Conservation (phyloP, 2,329 filamentous ascomycete species). For the Neospermospora avenae region DNA sequence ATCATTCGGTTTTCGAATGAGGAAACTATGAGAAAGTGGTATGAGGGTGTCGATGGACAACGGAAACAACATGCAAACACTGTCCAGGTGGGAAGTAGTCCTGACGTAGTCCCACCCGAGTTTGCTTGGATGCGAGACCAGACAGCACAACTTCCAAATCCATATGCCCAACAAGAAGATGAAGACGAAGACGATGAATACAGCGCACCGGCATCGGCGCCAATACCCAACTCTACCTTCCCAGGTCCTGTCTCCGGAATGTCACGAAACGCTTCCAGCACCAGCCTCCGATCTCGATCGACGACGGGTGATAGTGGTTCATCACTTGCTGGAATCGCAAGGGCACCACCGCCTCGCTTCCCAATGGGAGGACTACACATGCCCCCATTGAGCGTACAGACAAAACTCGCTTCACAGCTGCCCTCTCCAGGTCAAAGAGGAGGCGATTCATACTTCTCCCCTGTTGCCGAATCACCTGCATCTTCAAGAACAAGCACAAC, state of each 20-base stretch:
- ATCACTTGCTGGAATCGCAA: constrained; percentile 53
- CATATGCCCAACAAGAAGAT: constrained; percentile 66
- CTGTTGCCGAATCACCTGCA: constrained; percentile 73
- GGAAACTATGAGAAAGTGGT: constrained; percentile 92
- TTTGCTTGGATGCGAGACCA: constrained; percentile 78
- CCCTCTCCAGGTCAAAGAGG: constrained; percentile 36
- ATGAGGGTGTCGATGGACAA: constrained; percentile 72
- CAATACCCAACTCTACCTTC: constrained; percentile 38
- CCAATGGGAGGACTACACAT: constrained; percentile 52
- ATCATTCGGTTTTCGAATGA: constrained; percentile 91
- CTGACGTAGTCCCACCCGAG: constrained; percentile 48
- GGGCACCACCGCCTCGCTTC: constrained; percentile 68
- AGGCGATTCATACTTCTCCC: constrained; percentile 87
- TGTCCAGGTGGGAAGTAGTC: constrained; percentile 44
- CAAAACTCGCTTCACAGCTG: constrained; percentile 39
- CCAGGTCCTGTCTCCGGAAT: constrained; percentile 46
- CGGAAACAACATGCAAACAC: constrained; percentile 58
- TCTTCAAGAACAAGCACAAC: constrained; percentile 73
- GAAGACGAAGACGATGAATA: constrained; percentile 59
- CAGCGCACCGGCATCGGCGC: constrained; percentile 29
- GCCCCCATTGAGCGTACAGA: constrained; percentile 68
- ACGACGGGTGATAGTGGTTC: constrained; percentile 68
- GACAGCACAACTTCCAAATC: constrained; percentile 69
- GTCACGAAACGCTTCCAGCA: constrained; percentile 69
- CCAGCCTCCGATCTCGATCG: constrained; percentile 72